Base-by-base conservation (phyloP, 352 stramenopile genomes). In the Phytophthora fragariaefolia region DNA sequence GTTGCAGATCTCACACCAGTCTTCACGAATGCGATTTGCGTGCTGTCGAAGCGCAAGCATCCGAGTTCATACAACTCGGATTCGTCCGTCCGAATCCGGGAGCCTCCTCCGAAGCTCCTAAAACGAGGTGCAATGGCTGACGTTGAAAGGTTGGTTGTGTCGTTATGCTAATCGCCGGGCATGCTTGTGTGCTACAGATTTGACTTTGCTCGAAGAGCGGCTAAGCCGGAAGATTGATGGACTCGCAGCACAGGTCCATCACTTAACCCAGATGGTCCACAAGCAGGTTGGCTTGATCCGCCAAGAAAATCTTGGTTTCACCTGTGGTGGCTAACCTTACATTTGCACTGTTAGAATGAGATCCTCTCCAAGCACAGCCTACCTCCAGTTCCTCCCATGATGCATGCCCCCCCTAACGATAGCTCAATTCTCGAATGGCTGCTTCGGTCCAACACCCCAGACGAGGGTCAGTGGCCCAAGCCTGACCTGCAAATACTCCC, bases 1-100 rank as follows among this genome's bases (percentile, higher is more conserved):
- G 79, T 93, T 8, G 78, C 80, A 12, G 87, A 93, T 38, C 69
- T 96, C 9, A 87, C 80, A 23, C 83, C 83, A 8, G 86, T 95
- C 50, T 93, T 94, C 62, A 96, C 87, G 36, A 94, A 91, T 63
- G 82, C 87, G 7, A 96, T 96, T 52, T 96, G 86, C 61, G 87
- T 96, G 12, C 63, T 96, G 13, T 96, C 87, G 9, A 96, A 96
- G 72, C 81, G 87, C 49, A 96, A 96, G 65, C 82, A 92, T 32
- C 84, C 85, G 22, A 81, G 45, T 30, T 63, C 72, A 28, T 77
- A 73, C 61, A 69, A 50, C 45, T 81, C 77, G 0, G 82, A 90
- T 43, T 74, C 74, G 27, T 74, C 79, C 9, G 66, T 69, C 17
- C 77, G 79, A 17, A 49, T 45, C 2, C 86, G 84, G 57, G 82